phyloP scores from a whole-genome alignment of 2,329 filamentous ascomycete genomes.

The Stachybotrys chlorohalonatus region DNA sequence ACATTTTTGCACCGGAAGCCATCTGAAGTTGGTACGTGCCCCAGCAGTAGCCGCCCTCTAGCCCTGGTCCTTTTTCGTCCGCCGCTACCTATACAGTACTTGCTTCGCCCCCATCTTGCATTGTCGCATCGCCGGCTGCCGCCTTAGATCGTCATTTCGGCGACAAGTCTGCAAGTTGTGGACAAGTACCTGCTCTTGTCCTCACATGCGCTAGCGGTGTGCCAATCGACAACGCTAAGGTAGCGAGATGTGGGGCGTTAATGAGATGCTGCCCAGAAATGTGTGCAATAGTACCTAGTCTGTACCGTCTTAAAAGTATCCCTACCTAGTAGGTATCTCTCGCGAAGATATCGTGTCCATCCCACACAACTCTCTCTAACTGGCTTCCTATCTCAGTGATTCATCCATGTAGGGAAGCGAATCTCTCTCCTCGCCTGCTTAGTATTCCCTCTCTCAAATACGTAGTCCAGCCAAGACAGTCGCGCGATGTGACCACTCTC shows the following conservation, averaged over 20 bases:
- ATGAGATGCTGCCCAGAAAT: not conserved
- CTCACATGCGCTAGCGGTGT: not conserved
- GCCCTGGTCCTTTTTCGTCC: not conserved
- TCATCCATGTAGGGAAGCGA: no score
- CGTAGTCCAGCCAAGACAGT: no score
- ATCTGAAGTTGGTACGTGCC: not conserved
- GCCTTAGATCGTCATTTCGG: not conserved
- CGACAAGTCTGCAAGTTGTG: not conserved
- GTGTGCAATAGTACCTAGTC: not conserved
- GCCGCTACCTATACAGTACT: not conserved
- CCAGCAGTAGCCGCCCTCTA: not conserved
- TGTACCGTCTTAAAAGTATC: no score
- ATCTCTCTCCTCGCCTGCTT: no score
- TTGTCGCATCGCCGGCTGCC: not conserved
- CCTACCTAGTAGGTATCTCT: no score
- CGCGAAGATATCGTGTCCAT: no score
- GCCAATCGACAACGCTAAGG: not conserved
- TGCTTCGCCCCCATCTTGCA: not conserved
- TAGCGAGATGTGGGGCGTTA: not conserved
- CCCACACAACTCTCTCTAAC: no score
- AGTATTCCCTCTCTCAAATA: no score
- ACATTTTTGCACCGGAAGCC: not conserved
- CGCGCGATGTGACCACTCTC: no score
- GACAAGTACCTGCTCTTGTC: not conserved
- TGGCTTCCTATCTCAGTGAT: no score